Conservation (phyloP, 306 rosid species). For the Vigna mungo region DNA sequence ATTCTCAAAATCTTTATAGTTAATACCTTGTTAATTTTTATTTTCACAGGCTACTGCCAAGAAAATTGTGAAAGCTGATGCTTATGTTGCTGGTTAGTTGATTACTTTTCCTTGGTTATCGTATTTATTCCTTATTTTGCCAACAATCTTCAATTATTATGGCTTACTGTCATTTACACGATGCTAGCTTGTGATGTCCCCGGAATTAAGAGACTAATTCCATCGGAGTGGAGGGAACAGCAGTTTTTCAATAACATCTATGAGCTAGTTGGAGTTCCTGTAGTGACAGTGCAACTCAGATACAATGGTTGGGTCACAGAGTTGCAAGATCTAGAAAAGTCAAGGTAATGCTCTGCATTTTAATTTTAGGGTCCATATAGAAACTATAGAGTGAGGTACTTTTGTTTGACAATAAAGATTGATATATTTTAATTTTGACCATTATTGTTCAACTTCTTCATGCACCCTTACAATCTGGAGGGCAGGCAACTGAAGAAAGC, state of each 20-base stretch:
- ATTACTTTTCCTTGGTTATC: slow-evolving; percentile 32
- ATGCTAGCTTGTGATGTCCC: slow-evolving; percentile 97
- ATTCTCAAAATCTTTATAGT: slow-evolving; percentile 31
- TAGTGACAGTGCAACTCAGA: slow-evolving; percentile 98
- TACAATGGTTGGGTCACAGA: slow-evolving; percentile 99
- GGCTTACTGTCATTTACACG: slow-evolving; percentile 47
- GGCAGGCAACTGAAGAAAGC: slow-evolving; percentile 81
- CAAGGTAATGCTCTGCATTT: slow-evolving; percentile 68
- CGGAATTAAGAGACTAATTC: slow-evolving; percentile 91
- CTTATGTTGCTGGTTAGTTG: slow-evolving; percentile 91
- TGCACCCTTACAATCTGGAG: slow-evolving; percentile 45
- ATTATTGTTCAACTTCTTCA: slow-evolving; percentile 39
- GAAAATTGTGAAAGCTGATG: slow-evolving; percentile 88
- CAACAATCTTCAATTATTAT: slow-evolving; percentile 15
- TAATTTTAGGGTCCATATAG: slow-evolving; percentile 26
- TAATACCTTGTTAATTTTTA: slow-evolving; percentile 25
- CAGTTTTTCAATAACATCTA: slow-evolving; percentile 83
- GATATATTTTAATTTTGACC: slow-evolving; percentile 13
- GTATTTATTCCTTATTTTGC: slow-evolving; percentile 30
- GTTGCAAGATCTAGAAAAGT: slow-evolving; percentile 87
- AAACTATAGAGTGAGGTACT: slow-evolving; percentile 7
- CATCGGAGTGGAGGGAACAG: slow-evolving; percentile 81
- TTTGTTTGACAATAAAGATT: slow-evolving; percentile 13
- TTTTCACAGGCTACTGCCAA: slow-evolving; percentile 80
- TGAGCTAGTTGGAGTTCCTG: slow-evolving; percentile 94